These are phyloP conservation scores for Cyberlindnera subsufficiens DNA, from an alignment of 805 yeast genomes.

Conservation along the genomic window DNA sequence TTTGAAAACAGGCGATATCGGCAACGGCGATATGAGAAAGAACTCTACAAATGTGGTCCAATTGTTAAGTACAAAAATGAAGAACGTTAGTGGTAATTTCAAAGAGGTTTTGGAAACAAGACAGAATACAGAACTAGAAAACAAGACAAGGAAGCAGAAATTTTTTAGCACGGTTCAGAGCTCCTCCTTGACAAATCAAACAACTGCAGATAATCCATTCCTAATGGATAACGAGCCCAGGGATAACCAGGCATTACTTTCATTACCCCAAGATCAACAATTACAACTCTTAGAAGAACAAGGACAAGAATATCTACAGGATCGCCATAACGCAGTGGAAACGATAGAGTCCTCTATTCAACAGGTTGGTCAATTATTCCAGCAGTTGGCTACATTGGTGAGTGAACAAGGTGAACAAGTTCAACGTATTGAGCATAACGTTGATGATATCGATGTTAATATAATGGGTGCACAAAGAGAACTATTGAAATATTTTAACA, in stretches of 20 bases:
- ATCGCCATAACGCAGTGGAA: conserved; percentile 86
- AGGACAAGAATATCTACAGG: conserved; percentile 66
- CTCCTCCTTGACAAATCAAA: conserved; percentile 12
- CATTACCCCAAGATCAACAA: conserved; percentile 85
- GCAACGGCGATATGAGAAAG: conserved; percentile 53
- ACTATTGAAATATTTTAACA: conserved; percentile 80
- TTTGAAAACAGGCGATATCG: conserved; percentile 34
- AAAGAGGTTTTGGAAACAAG: conserved; percentile 84
- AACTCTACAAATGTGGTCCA: conserved; percentile 83
- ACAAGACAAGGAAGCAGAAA: conserved; percentile 79
- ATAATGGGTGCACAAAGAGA: conserved; percentile 94
- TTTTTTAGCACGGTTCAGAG: conserved; percentile 47
- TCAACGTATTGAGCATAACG: conserved; percentile 91
- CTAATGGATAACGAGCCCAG: conserved; percentile 20
- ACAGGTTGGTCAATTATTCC: conserved; percentile 91
- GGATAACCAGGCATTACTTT: conserved; percentile 33
- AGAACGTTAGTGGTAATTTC: conserved; percentile 88
- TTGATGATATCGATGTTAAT: conserved; percentile 86
- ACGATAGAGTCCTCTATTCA: conserved; percentile 96
- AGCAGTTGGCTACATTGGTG: conserved; percentile 95
- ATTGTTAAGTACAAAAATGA: conserved; percentile 80
- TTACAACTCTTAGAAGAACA: conserved; percentile 82
- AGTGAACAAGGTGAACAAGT: conserved; percentile 96
- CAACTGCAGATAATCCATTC: conserved; percentile 31
- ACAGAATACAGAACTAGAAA: conserved; percentile 75